Conservation (phyloP, 2,329 filamentous ascomycete genomes). For the Aspergillus udagawae region DNA sequence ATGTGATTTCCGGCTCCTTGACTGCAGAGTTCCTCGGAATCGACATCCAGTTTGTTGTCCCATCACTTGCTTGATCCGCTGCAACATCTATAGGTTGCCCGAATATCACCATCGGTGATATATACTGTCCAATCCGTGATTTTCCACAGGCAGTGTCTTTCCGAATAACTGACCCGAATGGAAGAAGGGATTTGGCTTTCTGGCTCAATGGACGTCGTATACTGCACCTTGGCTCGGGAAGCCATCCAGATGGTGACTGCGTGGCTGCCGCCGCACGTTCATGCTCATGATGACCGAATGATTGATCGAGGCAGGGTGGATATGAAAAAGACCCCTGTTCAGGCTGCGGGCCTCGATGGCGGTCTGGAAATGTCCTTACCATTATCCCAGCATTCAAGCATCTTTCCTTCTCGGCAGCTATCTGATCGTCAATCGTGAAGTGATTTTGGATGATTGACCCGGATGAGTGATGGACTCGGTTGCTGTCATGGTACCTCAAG, state of each 20-base stretch:
- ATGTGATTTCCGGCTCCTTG: neutral
- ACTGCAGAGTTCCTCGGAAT: neutral
- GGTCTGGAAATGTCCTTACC: too few species aligned
- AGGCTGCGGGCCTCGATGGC: neutral
- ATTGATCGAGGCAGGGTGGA: neutral
- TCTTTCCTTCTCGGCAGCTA: conserved; percentile 17
- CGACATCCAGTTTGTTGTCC: conserved; percentile 11
- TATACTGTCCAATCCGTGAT: neutral
- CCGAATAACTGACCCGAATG: neutral
- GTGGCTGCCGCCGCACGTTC: neutral
- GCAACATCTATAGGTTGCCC: conserved; percentile 12
- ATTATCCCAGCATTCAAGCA: neutral
- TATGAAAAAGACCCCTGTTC: neutral
- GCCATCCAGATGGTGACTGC: conserved; percentile 11
- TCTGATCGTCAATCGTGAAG: conserved; percentile 27
- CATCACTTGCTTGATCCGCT: neutral
- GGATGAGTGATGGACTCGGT: neutral
- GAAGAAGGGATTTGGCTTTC: neutral
- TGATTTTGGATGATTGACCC: conserved; percentile 5
- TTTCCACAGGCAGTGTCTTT: neutral
- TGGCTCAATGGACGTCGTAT: conserved; percentile 5
- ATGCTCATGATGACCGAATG: neutral
- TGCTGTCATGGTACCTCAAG: neutral
- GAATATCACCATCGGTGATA: conserved; percentile 10
- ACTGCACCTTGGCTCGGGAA: conserved; percentile 10